A percentile compares a stretch with the other conserved stretches of the same genome.
phyloP scores from a whole-genome alignment of 768 basidiomycete species.

The Gymnopilus junonius region DNA sequence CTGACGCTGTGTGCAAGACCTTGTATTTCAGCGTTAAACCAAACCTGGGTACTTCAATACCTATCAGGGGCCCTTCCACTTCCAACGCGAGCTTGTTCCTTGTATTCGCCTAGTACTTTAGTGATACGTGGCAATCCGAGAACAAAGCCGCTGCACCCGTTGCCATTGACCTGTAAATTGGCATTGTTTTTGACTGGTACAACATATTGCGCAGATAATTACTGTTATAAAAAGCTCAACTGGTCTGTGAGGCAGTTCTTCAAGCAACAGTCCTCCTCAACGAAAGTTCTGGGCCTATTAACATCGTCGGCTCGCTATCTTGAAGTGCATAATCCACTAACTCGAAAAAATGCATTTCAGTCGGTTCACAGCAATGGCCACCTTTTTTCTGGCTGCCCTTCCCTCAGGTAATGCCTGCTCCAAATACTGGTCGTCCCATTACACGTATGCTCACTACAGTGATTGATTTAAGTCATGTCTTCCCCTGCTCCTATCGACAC shows the following conservation, averaged over 20 bases:
- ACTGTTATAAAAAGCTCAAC: neutral
- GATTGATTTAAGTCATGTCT: neutral
- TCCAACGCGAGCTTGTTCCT: neutral
- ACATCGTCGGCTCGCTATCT: too few species aligned
- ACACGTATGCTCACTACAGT: too few species aligned
- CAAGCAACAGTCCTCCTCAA: neutral
- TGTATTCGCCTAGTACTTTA: neutral
- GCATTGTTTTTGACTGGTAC: neutral
- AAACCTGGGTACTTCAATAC: neutral
- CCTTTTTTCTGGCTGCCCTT: neutral
- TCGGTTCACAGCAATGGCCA: neutral
- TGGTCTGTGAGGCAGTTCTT: neutral
- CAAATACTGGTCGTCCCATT: too few species aligned
- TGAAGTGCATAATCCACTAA: neutral
- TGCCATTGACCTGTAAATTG: neutral
- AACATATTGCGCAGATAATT: neutral
- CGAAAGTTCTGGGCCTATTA: too few species aligned
- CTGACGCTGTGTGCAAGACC: neutral
- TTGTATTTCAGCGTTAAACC: neutral
- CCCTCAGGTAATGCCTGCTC: neutral
- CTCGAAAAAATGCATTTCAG: neutral
- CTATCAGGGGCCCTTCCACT: neutral
- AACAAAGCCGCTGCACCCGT: neutral
- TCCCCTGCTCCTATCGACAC: neutral
- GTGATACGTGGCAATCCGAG: neutral